Conservation (phyloP, 1,284 basidiomycete genomes). For the Tilletiopsis washingtonensis region DNA sequence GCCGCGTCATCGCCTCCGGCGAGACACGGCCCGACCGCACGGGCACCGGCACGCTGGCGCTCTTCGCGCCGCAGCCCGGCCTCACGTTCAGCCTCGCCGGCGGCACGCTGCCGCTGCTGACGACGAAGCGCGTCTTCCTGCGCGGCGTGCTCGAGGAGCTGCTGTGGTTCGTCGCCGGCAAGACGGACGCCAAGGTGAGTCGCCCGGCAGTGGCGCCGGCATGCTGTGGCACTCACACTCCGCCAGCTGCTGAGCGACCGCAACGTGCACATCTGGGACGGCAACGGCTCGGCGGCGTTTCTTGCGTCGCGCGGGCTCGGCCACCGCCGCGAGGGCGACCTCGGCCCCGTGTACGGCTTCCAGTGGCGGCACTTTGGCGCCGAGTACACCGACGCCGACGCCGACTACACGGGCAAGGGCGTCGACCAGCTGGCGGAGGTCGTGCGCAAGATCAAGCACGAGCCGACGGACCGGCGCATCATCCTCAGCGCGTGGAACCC, state of each 20-base stretch:
- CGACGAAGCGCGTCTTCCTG: constrained; percentile 88
- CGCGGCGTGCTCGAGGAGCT: constrained; percentile 89
- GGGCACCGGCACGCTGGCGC: constrained; percentile 40
- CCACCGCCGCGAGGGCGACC: constrained; percentile 79
- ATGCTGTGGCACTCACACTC: background rate
- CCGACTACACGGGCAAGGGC: constrained; percentile 70
- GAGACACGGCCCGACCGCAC: constrained; percentile 37
- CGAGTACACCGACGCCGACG: constrained; percentile 70
- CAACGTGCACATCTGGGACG: constrained; percentile 95
- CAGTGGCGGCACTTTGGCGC: constrained; percentile 99
- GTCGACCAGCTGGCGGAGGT: constrained; percentile 87
- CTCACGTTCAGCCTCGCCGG: constrained; percentile 32
- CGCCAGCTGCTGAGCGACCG: constrained; percentile 60
- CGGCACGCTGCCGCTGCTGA: constrained; percentile 67
- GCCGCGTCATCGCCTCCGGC: constrained; percentile 32
- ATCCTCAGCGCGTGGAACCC: constrained; percentile 97
- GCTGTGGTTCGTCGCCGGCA: constrained; percentile 85
- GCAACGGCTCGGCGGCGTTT: constrained; percentile 82
- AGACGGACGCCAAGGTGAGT: constrained; percentile 63
- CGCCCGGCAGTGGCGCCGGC: background rate
- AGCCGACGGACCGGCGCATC: constrained; percentile 92
- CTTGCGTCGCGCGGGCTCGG: constrained; percentile 73
- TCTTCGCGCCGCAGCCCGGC: constrained; percentile 39
- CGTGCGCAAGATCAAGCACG: constrained; percentile 81
- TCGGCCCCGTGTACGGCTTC: constrained; percentile 96